Evolutionary conservation across 2,329 filamentous ascomycete genomes (phyloP).

Genomic region (Penicillium sp.): DNA sequence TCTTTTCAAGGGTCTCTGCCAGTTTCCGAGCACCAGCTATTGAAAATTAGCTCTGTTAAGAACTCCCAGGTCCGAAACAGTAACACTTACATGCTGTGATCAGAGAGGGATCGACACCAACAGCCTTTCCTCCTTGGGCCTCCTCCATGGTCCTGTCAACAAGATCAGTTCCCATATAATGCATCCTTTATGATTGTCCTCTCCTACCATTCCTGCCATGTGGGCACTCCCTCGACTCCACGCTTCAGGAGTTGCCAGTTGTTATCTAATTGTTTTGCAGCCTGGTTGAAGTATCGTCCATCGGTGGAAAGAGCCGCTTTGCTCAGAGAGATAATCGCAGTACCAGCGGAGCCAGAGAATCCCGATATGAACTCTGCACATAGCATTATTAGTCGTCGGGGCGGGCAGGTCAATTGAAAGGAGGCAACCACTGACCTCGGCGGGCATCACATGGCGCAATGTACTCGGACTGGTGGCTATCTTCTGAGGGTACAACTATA

Average conservation of each 20-base stretch:
- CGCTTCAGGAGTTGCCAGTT: slow-evolving; percentile 95
- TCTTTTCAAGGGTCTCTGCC: slow-evolving; percentile 80
- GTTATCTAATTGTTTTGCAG: slow-evolving; percentile 79
- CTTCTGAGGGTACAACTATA: slow-evolving; percentile 90
- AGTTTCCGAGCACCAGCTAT: slow-evolving; percentile 69
- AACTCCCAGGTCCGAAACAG: not conserved
- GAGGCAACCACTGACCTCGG: slow-evolving; percentile 55
- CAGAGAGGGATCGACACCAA: slow-evolving; percentile 86
- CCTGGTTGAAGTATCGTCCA: slow-evolving; percentile 97
- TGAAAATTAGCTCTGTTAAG: slow-evolving; percentile 11
- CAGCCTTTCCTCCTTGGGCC: slow-evolving; percentile 78
- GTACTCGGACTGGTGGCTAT: slow-evolving; percentile 96
- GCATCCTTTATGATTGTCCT: not conserved
- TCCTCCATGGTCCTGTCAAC: slow-evolving; percentile 67
- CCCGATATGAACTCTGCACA: slow-evolving; percentile 77
- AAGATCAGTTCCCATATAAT: slow-evolving; percentile 13
- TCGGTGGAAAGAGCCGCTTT: slow-evolving; percentile 92
- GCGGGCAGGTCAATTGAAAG: slow-evolving; percentile 8
- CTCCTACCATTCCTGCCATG: slow-evolving; percentile 89
- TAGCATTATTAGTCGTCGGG: slow-evolving; percentile 15
- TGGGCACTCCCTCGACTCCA: slow-evolving; percentile 87
- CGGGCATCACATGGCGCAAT: slow-evolving; percentile 93
- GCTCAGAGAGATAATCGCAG: slow-evolving; percentile 79
- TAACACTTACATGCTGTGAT: slow-evolving; percentile 63
- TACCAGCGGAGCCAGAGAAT: slow-evolving; percentile 92